Evolutionary conservation across 345 rosid species (phyloP), one percentile per base, ranked within the genome.

Genomic region (Dipteronia dyeriana): DNA sequence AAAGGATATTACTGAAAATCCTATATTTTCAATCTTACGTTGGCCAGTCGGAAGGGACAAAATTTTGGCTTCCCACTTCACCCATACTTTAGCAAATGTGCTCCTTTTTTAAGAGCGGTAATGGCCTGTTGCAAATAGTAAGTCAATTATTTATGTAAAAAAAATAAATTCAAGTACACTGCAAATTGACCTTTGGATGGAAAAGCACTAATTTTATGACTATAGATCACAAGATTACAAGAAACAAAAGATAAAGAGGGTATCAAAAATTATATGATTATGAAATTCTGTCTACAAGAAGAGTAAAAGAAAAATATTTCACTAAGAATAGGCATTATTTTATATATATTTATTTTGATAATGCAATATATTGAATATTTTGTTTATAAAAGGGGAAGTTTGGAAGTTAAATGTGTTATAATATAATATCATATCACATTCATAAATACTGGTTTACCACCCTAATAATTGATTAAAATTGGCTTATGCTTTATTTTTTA

Each of bases 1-100:
- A 4, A 56, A 19, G 7, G 23, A n/a, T 3, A n/a, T 71, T 45
- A 25, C 9, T 12, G 41, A 41, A 61, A 75, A 69, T 67, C 75
- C 74, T 75, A 75, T 9, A 49, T 54, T 75, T 60, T 7, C 23
- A 38, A 39, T 75, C 91, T 88, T 85, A 91, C 97, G 85, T 87
- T 88, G 76, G 97, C 84, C 75, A 91, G 90, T 70, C 89, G 86
- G 84, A 91, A 90, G 64, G 94, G 97, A 72, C 94, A 91, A 85
- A 88, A 88, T 76, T 90, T 91, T 69, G 94, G 97, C 80, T 91
- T 91, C 75, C 97, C 97, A 74, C 94, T 86, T 56, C 97, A 88
- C 66, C 97, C 97, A 77, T 91, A 90, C 86, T 91, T 91, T 76
- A 91, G 90, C 83, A 91, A 82, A 68, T 79, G 83, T 20, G 97